Evolutionary conservation across 371 early-diverging fungal species (phyloP), one percentile per base, ranked within the genome.

Genomic region (Rhizopus microsporus): DNA sequence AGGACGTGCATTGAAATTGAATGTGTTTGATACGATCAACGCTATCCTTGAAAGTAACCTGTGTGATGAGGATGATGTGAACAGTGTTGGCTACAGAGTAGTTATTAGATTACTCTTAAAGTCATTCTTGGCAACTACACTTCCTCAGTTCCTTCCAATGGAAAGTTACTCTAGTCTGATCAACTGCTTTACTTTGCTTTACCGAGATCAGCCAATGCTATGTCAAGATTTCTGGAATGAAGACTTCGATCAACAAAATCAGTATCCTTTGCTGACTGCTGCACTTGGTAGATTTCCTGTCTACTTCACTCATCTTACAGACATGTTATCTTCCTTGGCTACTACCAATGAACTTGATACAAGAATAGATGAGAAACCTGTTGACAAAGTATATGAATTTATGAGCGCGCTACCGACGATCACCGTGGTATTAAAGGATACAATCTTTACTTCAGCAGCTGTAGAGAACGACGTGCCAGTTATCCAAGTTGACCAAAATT

Each of bases 241-340:
- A 8, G 62, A 71, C 32, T 54, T 56, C 17, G 54, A 49, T 9
- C 33, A 57, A 7, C 35, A 63, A 1, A 63, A 69, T 9, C 43
- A 54, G 3, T 38, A 51, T 16, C 54, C 68, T 0, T 48, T 78
- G 51, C 31, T 78, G 1, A 30, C 58, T 1, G 63, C 68, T 7
- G 66, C 74, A 2, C 52, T 67, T 7, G 40, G 47, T 7, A 63
- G 74, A 23, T 78, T 75, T 50, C 79, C 79, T 17, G 51, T 64
- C 0, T 44, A 53, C 23, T 75, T 74, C 31, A 50, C 46, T 8
- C 65, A 68, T 32, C 44, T 78, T 12, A 61, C 57, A 3, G 46
- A 59, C 12, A 46, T 78, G 10, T 48, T 78, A 16, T 39, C 71
- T 12, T 67, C 78, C 0, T 53, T 73, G 29, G 17, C 68, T 5